Evolutionary conservation across 805 yeast genomes (phyloP).

Genomic region (Schwanniomyces vanrijiae): DNA sequence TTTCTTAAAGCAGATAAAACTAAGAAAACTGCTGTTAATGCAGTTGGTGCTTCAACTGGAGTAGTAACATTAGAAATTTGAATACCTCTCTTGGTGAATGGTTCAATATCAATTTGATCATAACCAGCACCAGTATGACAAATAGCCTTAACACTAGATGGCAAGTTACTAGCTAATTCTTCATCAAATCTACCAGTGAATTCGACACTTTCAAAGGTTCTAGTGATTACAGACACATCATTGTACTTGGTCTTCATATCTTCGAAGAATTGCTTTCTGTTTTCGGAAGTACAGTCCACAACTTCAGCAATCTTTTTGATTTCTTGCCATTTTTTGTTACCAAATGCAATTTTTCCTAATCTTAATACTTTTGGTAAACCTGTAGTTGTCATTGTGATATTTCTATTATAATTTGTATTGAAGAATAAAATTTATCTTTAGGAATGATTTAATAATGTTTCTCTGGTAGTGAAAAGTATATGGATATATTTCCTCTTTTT

Average conservation of each 20-base stretch:
- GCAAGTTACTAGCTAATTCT: conserved; percentile 57
- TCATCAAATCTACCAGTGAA: conserved; percentile 66
- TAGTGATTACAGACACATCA: conserved; percentile 41
- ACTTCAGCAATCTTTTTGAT: conserved; percentile 44
- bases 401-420: too few relatives aligned
- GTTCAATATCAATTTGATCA: conserved; percentile 64
- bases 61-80: conserved; percentile 69
- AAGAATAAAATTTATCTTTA: too few relatives aligned
- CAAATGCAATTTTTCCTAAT: conserved; percentile 60
- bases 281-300: conserved; percentile 32
- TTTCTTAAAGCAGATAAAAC: conserved; percentile 65
- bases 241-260: conserved; percentile 46
- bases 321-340: conserved; percentile 66
- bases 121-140: conserved; percentile 76
- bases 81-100: conserved; percentile 50
- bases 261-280: conserved; percentile 39
- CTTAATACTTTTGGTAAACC: conserved; percentile 57
- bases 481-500: background rate
- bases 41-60: conserved; percentile 70
- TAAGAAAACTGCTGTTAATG: conserved; percentile 66
- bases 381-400: background rate
- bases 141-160: conserved; percentile 50
- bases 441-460: background rate
- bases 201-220: conserved; percentile 54
- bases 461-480: background rate